Evolutionary conservation across 2,329 filamentous ascomycete genomes (phyloP).

Genomic region (Neofusicoccum ribis): DNA sequence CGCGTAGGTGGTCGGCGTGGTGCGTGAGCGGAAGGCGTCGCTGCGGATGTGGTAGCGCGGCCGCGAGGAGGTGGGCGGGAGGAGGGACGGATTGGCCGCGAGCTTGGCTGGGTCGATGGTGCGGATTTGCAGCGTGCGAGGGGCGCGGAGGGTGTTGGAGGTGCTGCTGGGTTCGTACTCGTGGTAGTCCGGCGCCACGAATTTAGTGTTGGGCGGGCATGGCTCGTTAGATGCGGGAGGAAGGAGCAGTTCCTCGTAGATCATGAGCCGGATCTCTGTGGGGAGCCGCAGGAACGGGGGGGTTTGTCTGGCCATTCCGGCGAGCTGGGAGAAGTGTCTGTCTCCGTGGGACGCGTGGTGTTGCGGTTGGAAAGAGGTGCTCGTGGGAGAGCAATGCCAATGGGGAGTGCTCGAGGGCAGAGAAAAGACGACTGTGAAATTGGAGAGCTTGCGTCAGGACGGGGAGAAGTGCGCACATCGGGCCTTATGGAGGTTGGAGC

Average conservation of each 20-base stretch:
- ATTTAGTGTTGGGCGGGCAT: neutral
- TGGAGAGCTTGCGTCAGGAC: neutral
- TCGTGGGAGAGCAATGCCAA: too few species aligned
- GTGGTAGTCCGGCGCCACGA: conserved; percentile 39
- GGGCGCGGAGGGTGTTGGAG: conserved; percentile 32
- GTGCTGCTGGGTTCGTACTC: conserved; percentile 33
- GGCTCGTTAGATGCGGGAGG: conserved; percentile 26
- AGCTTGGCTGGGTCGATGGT: conserved; percentile 39
- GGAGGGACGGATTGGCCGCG: conserved; percentile 15
- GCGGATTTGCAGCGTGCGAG: conserved; percentile 43
- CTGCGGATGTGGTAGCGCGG: conserved; percentile 40
- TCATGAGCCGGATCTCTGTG: conserved; percentile 48
- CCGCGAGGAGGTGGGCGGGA: conserved; percentile 36
- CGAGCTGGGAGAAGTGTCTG: neutral
- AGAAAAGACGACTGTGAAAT: neutral
- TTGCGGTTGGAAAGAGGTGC: too few species aligned
- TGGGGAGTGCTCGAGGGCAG: neutral
- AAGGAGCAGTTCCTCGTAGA: conserved; percentile 46
- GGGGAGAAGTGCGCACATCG: conserved; percentile 6
- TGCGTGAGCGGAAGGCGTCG: conserved; percentile 44
- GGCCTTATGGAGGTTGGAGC: conserved; percentile 3
- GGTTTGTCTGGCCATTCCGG: neutral
- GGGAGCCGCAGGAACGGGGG: conserved; percentile 43
- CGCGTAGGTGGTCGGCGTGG: conserved; percentile 57
- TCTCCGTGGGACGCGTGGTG: too few species aligned